phyloP scores from a whole-genome alignment of 768 basidiomycete genomes.

The Holtermannia corniformis region DNA sequence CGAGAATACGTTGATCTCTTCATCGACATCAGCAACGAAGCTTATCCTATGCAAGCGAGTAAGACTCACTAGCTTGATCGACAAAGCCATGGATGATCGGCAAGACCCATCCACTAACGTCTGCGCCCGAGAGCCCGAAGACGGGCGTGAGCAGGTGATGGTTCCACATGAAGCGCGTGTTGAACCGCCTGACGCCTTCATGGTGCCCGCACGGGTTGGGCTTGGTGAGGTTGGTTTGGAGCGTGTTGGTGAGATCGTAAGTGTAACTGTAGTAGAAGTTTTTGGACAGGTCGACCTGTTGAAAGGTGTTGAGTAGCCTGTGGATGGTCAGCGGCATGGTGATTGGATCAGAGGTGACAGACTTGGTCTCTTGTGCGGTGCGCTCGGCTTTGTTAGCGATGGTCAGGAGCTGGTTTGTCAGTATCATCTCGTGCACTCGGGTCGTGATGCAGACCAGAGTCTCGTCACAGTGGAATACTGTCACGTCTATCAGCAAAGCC shows the following conservation, averaged over 20 bases:
- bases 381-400: slow-evolving; percentile 76
- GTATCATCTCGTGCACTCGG: neutral
- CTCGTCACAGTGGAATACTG: slow-evolving; percentile 83
- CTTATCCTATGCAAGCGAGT: neutral
- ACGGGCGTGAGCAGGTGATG: slow-evolving; percentile 69
- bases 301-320: slow-evolving; percentile 76
- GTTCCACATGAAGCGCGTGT: slow-evolving; percentile 92
- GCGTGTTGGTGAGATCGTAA: slow-evolving; percentile 91
- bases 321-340: slow-evolving; percentile 1
- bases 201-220: slow-evolving; percentile 29
- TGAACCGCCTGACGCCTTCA: slow-evolving; percentile 48
- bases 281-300: slow-evolving; percentile 95
- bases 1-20: slow-evolving; percentile 83
- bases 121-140: slow-evolving; percentile 46
- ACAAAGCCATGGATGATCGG: slow-evolving; percentile 93
- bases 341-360: slow-evolving; percentile 6
- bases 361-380: slow-evolving; percentile 71
- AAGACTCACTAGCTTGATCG: slow-evolving; percentile 84
- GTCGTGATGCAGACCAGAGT: slow-evolving; percentile 52
- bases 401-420: slow-evolving; percentile 46
- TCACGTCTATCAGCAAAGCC: slow-evolving; percentile 5
- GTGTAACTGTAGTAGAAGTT: slow-evolving; percentile 99
- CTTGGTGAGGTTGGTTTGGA: slow-evolving; percentile 79
- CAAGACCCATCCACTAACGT: slow-evolving; percentile 66
- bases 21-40: neutral